A percentile compares a stretch with the other conserved stretches of the same genome.
Conservation (phyloP, 768 basidiomycete species). For the Leccinum fibrillosum region DNA sequence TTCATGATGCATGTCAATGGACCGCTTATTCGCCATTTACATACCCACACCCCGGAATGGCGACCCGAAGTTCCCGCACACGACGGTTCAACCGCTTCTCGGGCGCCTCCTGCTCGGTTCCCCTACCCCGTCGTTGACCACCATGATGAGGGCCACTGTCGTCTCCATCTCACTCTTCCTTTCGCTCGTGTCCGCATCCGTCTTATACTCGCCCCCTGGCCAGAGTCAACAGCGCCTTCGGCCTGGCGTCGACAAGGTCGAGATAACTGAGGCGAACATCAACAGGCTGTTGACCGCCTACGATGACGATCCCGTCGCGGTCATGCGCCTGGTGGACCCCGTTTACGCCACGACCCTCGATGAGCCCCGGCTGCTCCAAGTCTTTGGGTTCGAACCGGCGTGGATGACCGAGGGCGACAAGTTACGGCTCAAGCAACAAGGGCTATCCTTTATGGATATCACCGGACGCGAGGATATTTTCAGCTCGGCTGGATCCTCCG, state of each 20-base stretch:
- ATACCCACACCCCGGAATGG: not conserved
- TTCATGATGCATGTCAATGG: not conserved
- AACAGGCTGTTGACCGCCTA: slow-evolving; percentile 8
- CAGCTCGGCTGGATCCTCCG: not conserved
- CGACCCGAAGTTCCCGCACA: not conserved
- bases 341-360: slow-evolving; percentile 13
- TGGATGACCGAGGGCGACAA: slow-evolving; percentile 23
- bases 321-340: slow-evolving; percentile 19
- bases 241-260: not conserved
- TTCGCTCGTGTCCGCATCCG: not conserved
- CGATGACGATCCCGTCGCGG: slow-evolving; percentile 14
- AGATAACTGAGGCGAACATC: not conserved
- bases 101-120: not conserved
- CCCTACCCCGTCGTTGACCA: not conserved
- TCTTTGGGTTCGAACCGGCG: slow-evolving; percentile 10
- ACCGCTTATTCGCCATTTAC: not conserved
- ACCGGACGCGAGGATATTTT: slow-evolving; percentile 1
- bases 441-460: slow-evolving; percentile 13
- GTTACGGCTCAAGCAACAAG: slow-evolving; percentile 10
- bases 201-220: not conserved
- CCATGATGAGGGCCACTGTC: not conserved
- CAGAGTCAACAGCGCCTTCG: slow-evolving; percentile 2
- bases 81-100: not conserved
- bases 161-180: not conserved
- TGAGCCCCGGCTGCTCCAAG: slow-evolving; percentile 17